These are phyloP conservation scores for Ceratocystiopsis sp. DNA, from an alignment of 2,329 filamentous ascomycete species.

Conservation along the genomic window DNA sequence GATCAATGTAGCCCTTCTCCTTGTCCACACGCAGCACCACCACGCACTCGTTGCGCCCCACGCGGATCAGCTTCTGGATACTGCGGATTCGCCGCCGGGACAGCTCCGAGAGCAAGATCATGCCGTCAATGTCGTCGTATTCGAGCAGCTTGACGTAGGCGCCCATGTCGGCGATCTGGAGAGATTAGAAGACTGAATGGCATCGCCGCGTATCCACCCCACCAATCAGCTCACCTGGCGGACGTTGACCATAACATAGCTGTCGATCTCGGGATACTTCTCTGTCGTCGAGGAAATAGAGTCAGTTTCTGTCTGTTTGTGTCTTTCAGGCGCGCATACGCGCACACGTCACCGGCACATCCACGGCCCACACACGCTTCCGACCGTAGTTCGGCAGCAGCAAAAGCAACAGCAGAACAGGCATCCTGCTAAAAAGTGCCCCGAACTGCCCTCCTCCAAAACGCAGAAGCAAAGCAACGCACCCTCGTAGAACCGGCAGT, in stretches of 20 bases:
- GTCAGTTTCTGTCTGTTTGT: no score
- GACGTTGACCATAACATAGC: constrained; percentile 98
- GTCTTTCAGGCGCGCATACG: no score
- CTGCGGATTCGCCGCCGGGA: constrained; percentile 94
- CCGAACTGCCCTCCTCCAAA: no score
- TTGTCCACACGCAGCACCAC: constrained; percentile 98
- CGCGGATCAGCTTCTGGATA: constrained; percentile 97
- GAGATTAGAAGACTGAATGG: not conserved
- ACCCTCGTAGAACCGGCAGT: constrained; percentile 22
- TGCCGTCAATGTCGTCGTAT: constrained; percentile 99
- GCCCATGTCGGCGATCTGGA: constrained; percentile 95
- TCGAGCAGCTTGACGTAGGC: constrained; percentile 98
- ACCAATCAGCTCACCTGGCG: constrained; percentile 30
- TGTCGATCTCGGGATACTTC: constrained; percentile 88
- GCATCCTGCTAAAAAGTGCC: no score
- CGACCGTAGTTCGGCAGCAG: no score
- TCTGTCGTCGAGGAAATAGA: constrained; percentile 18
- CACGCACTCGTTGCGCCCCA: constrained; percentile 95
- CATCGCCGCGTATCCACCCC: no score
- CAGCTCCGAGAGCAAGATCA: constrained; percentile 96
- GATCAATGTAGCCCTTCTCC: constrained; percentile 97
- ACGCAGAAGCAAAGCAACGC: not conserved
- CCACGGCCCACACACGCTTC: no score
- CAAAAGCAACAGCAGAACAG: not conserved
- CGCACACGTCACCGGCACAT: no score